A percentile compares a stretch with the other conserved stretches of the same genome.
These are phyloP conservation scores for Globomyces sp. DNA, from an alignment of 371 early-diverging fungal species.

Conservation along the genomic window DNA sequence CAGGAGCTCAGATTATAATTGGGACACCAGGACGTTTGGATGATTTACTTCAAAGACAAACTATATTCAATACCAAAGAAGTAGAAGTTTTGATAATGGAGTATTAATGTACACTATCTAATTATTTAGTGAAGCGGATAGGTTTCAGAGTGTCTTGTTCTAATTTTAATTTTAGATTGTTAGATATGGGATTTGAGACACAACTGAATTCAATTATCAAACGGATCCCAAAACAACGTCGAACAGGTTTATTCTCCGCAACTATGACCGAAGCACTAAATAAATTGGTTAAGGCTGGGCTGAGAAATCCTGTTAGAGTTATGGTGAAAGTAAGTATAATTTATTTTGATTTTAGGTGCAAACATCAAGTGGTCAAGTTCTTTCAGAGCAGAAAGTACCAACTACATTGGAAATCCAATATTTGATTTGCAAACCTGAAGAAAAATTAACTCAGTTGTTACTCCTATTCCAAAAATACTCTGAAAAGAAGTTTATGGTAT, in stretches of 20 bases:
- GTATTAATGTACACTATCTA: slow-evolving; percentile 80
- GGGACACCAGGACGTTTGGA: slow-evolving; percentile 97
- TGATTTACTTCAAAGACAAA: slow-evolving; percentile 66
- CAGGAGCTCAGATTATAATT: slow-evolving; percentile 80
- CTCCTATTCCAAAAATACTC: slow-evolving; percentile 49
- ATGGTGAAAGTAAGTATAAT: slow-evolving; percentile 66
- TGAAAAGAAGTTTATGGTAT: slow-evolving; percentile 86
- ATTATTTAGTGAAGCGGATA: slow-evolving; percentile 30
- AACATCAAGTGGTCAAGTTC: background rate
- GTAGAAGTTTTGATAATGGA: slow-evolving; percentile 86
- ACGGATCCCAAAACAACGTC: slow-evolving; percentile 86
- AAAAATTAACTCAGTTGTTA: slow-evolving; percentile 77
- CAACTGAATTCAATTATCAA: slow-evolving; percentile 76
- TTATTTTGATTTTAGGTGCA: background rate
- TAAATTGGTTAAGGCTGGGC: slow-evolving; percentile 82
- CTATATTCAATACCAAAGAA: slow-evolving; percentile 66
- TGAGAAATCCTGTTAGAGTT: slow-evolving; percentile 89
- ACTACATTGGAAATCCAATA: slow-evolving; percentile 70
- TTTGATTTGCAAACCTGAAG: slow-evolving; percentile 68
- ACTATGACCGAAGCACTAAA: slow-evolving; percentile 93
- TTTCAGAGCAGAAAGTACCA: slow-evolving; percentile 24
- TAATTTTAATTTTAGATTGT: slow-evolving; percentile 39
- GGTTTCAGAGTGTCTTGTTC: too few relatives aligned
- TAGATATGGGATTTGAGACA: slow-evolving; percentile 93
- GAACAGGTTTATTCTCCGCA: slow-evolving; percentile 97